Percentiles rank a stretch among this genome's conserved stretches.
phyloP scores from a whole-genome alignment of 2,329 filamentous ascomycete species.

The Nemania sp. region DNA sequence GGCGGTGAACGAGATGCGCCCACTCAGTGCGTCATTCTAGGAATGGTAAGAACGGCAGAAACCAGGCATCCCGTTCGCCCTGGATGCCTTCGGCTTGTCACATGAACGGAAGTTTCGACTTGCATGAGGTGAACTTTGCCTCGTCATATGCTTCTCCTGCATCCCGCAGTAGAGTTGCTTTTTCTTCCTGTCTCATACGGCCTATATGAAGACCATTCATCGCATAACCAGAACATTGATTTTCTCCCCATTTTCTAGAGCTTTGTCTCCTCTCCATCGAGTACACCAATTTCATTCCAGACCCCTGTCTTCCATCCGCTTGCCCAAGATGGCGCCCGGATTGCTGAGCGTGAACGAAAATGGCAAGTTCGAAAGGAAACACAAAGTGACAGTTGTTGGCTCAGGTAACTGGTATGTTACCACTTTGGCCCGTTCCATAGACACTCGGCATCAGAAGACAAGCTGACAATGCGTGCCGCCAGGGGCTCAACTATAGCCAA shows the following conservation, averaged over 20 bases:
- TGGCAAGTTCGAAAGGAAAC: slow-evolving; percentile 71
- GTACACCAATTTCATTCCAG: slow-evolving; percentile 7
- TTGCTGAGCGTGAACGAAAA: slow-evolving; percentile 49
- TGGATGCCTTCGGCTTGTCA: slow-evolving; percentile 13
- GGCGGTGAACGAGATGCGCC: slow-evolving; percentile 17
- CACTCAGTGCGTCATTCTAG: slow-evolving; percentile 23
- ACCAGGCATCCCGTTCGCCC: neutral
- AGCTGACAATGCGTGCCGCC: slow-evolving; percentile 21
- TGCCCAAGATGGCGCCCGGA: slow-evolving; percentile 37
- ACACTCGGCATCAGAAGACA: neutral
- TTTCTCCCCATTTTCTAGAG: slow-evolving; percentile 7
- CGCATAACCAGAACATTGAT: slow-evolving; percentile 7
- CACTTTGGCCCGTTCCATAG: neutral
- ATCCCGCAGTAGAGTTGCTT: neutral
- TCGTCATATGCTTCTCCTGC: slow-evolving; percentile 3
- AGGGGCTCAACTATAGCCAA: slow-evolving; percentile 98
- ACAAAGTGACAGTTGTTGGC: slow-evolving; percentile 92
- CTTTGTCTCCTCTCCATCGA: slow-evolving; percentile 4
- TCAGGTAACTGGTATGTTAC: slow-evolving; percentile 86
- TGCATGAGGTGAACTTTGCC: neutral
- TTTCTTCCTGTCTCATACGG: neutral
- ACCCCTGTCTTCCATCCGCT: slow-evolving; percentile 21
- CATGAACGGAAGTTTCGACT: slow-evolving; percentile 16
- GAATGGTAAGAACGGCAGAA: slow-evolving; percentile 21
- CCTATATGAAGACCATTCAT: slow-evolving; percentile 20